Evolutionary conservation across 257 asterid genomes (phyloP).

Genomic region (Solanum boliviense): DNA sequence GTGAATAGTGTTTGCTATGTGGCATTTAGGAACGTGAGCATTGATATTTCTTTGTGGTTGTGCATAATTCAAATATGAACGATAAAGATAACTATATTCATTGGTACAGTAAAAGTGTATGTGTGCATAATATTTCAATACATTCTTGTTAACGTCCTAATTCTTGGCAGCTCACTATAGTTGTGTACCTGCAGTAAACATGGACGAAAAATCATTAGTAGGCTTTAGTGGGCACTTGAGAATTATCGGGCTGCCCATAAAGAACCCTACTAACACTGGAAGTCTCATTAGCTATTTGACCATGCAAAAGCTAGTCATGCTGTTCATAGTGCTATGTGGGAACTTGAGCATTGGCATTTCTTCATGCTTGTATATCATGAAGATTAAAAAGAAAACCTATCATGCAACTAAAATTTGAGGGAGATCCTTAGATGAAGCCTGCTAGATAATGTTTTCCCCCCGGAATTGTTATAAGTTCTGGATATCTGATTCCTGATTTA

Average conservation of each 20-base stretch:
- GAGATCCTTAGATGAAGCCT: not conserved
- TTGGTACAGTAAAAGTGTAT: not conserved
- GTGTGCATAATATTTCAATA: not conserved
- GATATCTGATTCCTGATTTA: not conserved
- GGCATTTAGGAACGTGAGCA: not conserved
- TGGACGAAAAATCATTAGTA: conserved; percentile 45
- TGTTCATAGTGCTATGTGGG: not conserved
- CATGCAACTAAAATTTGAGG: not conserved
- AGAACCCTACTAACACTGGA: conserved; percentile 38
- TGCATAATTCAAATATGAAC: not conserved
- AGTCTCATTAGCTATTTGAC: not conserved
- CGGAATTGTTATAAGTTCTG: not conserved
- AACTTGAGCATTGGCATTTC: not conserved
- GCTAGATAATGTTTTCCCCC: not conserved
- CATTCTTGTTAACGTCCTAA: conserved; percentile 16
- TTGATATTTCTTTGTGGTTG: not conserved
- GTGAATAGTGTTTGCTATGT: not conserved
- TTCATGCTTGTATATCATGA: not conserved
- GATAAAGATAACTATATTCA: not conserved
- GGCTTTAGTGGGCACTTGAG: conserved; percentile 60
- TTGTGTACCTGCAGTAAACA: conserved; percentile 67
- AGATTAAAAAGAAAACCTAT: not conserved
- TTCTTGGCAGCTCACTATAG: conserved; percentile 77
- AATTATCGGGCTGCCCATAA: conserved; percentile 43
- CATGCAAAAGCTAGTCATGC: not conserved